These are phyloP conservation scores for Entomortierella beljakovae DNA, from an alignment of 192 early-diverging fungal genomes.

Conservation along the genomic window DNA sequence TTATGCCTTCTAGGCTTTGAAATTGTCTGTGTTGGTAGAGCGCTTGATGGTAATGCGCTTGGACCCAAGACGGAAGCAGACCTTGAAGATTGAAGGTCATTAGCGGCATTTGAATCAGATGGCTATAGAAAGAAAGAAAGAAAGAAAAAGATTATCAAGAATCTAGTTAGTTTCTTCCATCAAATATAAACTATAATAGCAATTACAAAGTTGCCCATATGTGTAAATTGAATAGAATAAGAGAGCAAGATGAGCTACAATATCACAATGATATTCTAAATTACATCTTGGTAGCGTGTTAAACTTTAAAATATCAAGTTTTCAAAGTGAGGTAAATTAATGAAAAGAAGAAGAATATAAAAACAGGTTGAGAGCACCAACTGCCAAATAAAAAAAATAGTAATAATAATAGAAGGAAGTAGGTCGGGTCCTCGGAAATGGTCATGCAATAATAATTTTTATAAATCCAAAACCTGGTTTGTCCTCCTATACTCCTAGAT, in stretches of 20 bases:
- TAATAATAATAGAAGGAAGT: neutral
- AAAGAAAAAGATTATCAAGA: neutral
- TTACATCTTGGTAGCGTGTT: no score
- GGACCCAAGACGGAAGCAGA: conserved; percentile 24
- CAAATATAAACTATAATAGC: no score
- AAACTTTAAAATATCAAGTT: no score
- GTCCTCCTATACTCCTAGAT: neutral
- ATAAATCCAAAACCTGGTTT: no score
- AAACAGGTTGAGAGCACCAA: neutral
- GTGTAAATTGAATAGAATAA: no score
- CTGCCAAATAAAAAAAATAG: neutral
- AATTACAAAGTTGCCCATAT: no score
- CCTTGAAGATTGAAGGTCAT: conserved; percentile 13
- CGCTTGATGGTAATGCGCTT: conserved; percentile 30
- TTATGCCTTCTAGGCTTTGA: conserved; percentile 50
- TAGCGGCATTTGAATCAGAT: neutral
- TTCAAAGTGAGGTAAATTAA: neutral
- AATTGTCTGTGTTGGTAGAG: conserved; percentile 32
- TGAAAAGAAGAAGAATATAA: neutral
- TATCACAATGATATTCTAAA: no score
- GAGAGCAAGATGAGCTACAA: no score
- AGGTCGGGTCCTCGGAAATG: neutral
- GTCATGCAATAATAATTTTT: neutral
- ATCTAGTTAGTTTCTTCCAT: neutral
- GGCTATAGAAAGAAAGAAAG: conserved; percentile 9